A percentile compares a stretch with the other conserved stretches of the same genome.
Evolutionary conservation across 768 basidiomycete genomes (phyloP).

Genomic region (Termitomyces eurrhizus): DNA sequence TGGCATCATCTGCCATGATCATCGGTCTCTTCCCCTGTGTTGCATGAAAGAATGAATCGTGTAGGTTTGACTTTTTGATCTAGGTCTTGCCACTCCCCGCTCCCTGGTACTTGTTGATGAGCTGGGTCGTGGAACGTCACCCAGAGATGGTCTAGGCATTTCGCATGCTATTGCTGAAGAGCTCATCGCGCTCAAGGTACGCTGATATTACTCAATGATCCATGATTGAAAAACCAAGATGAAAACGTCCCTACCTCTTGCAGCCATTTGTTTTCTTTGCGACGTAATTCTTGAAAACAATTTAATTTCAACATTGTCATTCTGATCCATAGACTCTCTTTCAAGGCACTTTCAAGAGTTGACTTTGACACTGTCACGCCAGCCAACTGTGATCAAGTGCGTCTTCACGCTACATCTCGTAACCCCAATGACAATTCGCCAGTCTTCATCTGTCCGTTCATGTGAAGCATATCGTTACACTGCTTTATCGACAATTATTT

Average conservation of each 20-base stretch:
- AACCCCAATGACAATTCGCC: neutral
- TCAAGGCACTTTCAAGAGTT: conserved; percentile 79
- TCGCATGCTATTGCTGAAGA: conserved; percentile 81
- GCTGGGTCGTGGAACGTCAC: conserved; percentile 88
- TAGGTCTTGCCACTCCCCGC: conserved; percentile 65
- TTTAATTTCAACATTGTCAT: neutral
- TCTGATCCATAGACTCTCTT: neutral
- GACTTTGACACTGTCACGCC: conserved; percentile 65
- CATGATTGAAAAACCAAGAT: neutral
- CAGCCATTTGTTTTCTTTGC: conserved; percentile 90
- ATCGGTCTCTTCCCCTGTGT: conserved; percentile 45
- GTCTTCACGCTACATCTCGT: neutral
- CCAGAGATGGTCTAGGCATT: conserved; percentile 77
- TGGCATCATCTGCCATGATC: conserved; percentile 91
- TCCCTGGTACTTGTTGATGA: conserved; percentile 90
- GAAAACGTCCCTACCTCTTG: neutral
- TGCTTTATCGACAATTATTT: neutral
- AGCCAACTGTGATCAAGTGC: conserved; percentile 80
- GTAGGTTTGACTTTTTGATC: neutral
- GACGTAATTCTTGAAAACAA: conserved; percentile 47
- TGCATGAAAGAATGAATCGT: neutral
- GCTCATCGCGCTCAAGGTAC: conserved; percentile 68
- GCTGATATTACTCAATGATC: conserved; percentile 10
- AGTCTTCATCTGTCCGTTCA: conserved; percentile 84
- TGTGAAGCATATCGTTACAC: conserved; percentile 30